Base-by-base conservation (phyloP, 495 filamentous ascomycete genomes). In the Hyaloscypha hepaticicola region DNA sequence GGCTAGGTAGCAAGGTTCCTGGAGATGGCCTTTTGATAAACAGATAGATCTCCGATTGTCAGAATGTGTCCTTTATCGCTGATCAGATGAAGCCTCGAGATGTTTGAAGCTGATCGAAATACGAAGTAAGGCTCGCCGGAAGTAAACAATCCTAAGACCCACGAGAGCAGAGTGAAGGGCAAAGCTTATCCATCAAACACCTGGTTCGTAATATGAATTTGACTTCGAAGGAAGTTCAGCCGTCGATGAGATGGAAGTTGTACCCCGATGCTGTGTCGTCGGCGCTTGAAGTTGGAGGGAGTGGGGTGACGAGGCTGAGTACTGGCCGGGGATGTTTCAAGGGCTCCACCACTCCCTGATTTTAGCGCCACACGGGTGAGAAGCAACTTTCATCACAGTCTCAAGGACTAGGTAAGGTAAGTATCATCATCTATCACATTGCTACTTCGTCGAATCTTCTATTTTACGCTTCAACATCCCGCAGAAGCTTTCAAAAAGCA, bases 401-500 rank as follows among this genome's bases (percentile, higher is more conserved):
- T 45, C 38, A 45, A 11, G 31, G 5, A 5, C 31, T 12, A n/a
- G n/a, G n/a, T n/a, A n/a, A n/a, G n/a, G 5, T 34, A 28, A 3
- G 6, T 11, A 55, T 16, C 19, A 55, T 25, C 5, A 19, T 25
- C 6, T 55, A 55, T 26, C 26, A 3, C 3, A 57, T 33, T 29
- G 22, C 29, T 16, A 22, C 1, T 53, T 22, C 7, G 7, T 62
- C 19, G 25, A 6, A 51, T 59, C 63, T 19, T 69, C 66, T 11
- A 64, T 14, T 50, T 72, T 72, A 28, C 70, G 63, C 63, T 86
- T 86, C 58, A 96, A 57, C 82, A 93, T 90, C 0, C 91, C 93
- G 62, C 87, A 89, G 65, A 98, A 90, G 71, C 93, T 96, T 76
- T 96, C 92, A 74, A 96, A 97, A 3, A 97, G 66, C 6, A 87